A percentile compares a stretch with the other conserved stretches of the same genome.
phyloP scores from a whole-genome alignment of 257 asterid genomes.

The Scutellaria minor region DNA sequence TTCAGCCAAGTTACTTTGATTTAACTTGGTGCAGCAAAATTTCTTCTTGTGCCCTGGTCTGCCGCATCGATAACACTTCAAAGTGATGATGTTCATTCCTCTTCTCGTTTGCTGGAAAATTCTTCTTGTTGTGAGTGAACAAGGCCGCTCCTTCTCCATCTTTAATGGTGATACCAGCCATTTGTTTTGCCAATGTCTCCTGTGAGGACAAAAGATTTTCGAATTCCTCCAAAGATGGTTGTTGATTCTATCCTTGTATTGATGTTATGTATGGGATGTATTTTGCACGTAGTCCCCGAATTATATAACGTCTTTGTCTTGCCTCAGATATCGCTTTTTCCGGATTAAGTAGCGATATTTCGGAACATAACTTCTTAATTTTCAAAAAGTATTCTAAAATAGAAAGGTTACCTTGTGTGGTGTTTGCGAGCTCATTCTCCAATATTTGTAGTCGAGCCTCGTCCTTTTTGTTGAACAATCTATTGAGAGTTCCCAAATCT shows the following conservation, averaged over 20 bases:
- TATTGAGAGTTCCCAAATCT: neutral
- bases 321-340: slow-evolving; percentile 6
- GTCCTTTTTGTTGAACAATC: slow-evolving; percentile 16
- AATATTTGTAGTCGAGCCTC: slow-evolving; percentile 1
- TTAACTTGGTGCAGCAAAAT: slow-evolving; percentile 2
- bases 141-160: slow-evolving; percentile 10
- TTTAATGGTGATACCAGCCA: slow-evolving; percentile 15
- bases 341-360: slow-evolving; percentile 19
- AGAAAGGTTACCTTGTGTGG: slow-evolving; percentile 17
- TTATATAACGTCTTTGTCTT: neutral
- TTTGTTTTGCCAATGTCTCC: slow-evolving; percentile 15
- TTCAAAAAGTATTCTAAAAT: slow-evolving; percentile 18
- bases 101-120: neutral
- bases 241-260: slow-evolving; percentile 22
- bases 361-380: slow-evolving; percentile 25
- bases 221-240: slow-evolving; percentile 18
- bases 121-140: neutral
- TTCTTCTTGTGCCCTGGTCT: slow-evolving; percentile 11
- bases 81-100: neutral
- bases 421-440: slow-evolving; percentile 27
- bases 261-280: slow-evolving; percentile 2
- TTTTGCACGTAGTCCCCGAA: slow-evolving; percentile 12
- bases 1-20: neutral
- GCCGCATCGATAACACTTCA: slow-evolving; percentile 24
- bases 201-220: slow-evolving; percentile 27